phyloP scores from a whole-genome alignment of 805 yeast genomes.

The Yamadazyma akitaensis region DNA sequence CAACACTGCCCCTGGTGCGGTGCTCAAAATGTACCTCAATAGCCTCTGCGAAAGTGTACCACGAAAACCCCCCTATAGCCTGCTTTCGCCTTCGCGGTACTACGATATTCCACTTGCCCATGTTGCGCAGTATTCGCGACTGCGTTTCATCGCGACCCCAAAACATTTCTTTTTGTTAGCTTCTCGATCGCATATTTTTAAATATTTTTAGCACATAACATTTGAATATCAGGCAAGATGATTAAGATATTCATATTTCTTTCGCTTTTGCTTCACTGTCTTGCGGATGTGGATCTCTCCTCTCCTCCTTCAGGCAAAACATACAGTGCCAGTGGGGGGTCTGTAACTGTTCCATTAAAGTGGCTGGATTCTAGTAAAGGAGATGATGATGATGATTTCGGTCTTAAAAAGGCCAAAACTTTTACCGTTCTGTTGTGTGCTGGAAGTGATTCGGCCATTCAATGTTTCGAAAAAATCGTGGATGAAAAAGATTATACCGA shows the following conservation, averaged over 20 bases:
- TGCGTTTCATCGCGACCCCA: neutral
- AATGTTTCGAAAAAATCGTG: slow-evolving; percentile 31
- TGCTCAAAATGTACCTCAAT: no score
- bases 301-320: slow-evolving; percentile 40
- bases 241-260: neutral
- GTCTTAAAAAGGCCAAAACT: slow-evolving; percentile 38
- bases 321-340: slow-evolving; percentile 38
- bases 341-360: slow-evolving; percentile 26
- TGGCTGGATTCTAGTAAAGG: slow-evolving; percentile 56
- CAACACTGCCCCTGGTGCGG: no score
- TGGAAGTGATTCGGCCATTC: slow-evolving; percentile 55
- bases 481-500: slow-evolving; percentile 8
- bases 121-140: neutral
- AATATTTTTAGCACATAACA: neutral
- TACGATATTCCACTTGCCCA: neutral
- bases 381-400: slow-evolving; percentile 27
- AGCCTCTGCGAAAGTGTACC: no score
- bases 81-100: neutral
- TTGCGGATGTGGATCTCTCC: slow-evolving; percentile 48
- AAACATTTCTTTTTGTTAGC: neutral
- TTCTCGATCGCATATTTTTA: neutral
- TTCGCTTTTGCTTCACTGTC: neutral
- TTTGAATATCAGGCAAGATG: neutral
- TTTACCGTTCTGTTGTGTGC: slow-evolving; percentile 63
- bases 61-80: neutral